Base-by-base conservation (phyloP, 176 grass and related monocot species). In the Oryza officinalis region DNA sequence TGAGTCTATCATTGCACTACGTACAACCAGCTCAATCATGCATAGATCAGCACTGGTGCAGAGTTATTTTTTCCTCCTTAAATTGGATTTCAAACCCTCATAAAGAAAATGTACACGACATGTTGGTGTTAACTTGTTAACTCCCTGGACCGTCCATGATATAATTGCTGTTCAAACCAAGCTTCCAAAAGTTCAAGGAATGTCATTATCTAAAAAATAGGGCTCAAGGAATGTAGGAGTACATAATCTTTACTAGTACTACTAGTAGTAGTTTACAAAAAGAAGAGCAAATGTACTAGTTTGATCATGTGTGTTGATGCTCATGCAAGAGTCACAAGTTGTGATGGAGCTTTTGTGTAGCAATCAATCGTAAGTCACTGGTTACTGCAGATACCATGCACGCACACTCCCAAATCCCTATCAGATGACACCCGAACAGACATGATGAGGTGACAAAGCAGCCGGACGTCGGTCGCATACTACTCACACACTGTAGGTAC, bases 21-120 rank as follows among this genome's bases (percentile, higher is more conserved):
- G 25, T 66, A 79, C 26, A 69, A 11, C 45, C 25, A 84, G 27
- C 37, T 81, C 71, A 80, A 40, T 80, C 87, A 81, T 85, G 43
- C 63, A 37, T 38, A 13, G 44, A 79, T 79, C 57, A 33, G 6
- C 22, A 31, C 33, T 18, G 11, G 17, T 3, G 18, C 43, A 80
- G 15, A 38, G 22, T 15, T 59, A 13, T 38, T 49, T 66, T 49
- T 65, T 8, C 33, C 14, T 5, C 46, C 14, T 49, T 0, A 14
- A 49, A 49, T 35, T 35, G 33, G 37, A 54, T 20, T 54, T 54
- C 1, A 54, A 22, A 18, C 50, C 18, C 18, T 50, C 15, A 38
- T 37, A 6, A 6, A 50, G 4, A 17, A 54, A 8, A 6, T 20
- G 4, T 4, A 20, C 49, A 20, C 18, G 4, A 54, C 2, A 20